These are phyloP conservation scores for Leucaena leucocephala DNA, from an alignment of 306 rosid species.

Conservation along the genomic window DNA sequence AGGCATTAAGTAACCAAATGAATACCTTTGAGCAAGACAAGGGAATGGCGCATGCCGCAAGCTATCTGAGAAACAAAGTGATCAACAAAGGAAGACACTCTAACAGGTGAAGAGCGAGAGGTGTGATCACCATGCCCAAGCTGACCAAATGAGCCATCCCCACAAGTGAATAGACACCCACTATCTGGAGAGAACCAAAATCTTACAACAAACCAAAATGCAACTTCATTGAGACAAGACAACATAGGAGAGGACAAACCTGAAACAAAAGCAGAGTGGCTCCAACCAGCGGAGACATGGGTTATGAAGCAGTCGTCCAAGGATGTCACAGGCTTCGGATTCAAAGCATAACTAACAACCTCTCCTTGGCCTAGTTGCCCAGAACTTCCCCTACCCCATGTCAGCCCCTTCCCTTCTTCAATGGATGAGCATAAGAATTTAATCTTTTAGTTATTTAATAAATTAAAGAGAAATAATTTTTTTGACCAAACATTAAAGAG, in stretches of 20 bases:
- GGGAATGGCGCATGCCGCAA: slow-evolving; percentile 94
- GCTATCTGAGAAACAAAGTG: slow-evolving; percentile 64
- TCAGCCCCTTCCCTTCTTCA: slow-evolving; percentile 73
- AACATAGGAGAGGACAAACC: slow-evolving; percentile 46
- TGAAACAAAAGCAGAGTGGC: slow-evolving; percentile 94
- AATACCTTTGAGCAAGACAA: slow-evolving; percentile 77
- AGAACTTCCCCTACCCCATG: slow-evolving; percentile 90
- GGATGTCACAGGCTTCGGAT: slow-evolving; percentile 60
- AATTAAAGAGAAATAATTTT: neutral
- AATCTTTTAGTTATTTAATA: neutral
- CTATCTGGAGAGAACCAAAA: slow-evolving; percentile 50
- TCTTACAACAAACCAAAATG: slow-evolving; percentile 13
- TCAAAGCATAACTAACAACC: slow-evolving; percentile 43
- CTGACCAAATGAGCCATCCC: slow-evolving; percentile 95
- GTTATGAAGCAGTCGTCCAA: slow-evolving; percentile 55
- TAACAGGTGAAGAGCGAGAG: slow-evolving; percentile 59
- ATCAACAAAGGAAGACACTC: slow-evolving; percentile 58
- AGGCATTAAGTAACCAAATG: slow-evolving; percentile 14
- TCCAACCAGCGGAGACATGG: slow-evolving; percentile 91
- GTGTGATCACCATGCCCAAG: slow-evolving; percentile 84
- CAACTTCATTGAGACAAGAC: slow-evolving; percentile 11
- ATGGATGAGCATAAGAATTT: neutral
- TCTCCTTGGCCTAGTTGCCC: slow-evolving; percentile 86
- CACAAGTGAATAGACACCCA: slow-evolving; percentile 76
- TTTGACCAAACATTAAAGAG: neutral